Base-by-base conservation (phyloP, 2,329 filamentous ascomycete genomes). In the Hypoxylon sp. region DNA sequence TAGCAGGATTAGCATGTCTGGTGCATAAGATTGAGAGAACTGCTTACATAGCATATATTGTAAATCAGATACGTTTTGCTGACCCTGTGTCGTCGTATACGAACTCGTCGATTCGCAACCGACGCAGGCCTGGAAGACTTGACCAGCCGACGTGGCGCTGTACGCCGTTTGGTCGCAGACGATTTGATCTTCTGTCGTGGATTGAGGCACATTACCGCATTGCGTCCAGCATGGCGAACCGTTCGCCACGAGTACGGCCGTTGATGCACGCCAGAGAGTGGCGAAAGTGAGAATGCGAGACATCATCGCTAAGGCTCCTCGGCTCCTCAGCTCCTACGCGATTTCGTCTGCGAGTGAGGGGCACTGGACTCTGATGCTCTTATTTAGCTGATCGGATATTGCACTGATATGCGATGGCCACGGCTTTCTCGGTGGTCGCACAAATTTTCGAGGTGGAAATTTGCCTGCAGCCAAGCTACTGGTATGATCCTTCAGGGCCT, bases 11-110 rank as follows among this genome's bases (percentile, higher is more conserved):
- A 73, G 54, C 27, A 58, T 32, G 34, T 34, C 27, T 2, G 29
- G 7, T n/a, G 19, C 34, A 14, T 30, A 8, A 14, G 30, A 12
- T 14, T 53, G 46, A 58, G 45, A n/a, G 12, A 16, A 50, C 14
- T n/a, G 80, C 86, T 71, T 77, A 89, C 87, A 90, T 14, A 90
- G 76, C 53, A 83, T 77, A 66, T 80, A 83, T 68, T 87, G 80
- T 9, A 85, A 76, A 70, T 90, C 88, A 0, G 86, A 84, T 8
- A 58, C 47, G 9, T 65, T 67, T 41, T 66, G 57, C 60, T 82
- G 70, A 12, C 80, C 81, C 16, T 78, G 73, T 5, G 71, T 56
- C 5, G 73, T 76, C 1, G 76, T 71, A 69, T 83, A 87, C 3
- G 77, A 75, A 75, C 88, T 90, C 1, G 72, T 74, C 27, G 83